These are phyloP conservation scores for Digitaria exilis DNA, from an alignment of 202 grass and related monocot genomes.

Conservation along the genomic window DNA sequence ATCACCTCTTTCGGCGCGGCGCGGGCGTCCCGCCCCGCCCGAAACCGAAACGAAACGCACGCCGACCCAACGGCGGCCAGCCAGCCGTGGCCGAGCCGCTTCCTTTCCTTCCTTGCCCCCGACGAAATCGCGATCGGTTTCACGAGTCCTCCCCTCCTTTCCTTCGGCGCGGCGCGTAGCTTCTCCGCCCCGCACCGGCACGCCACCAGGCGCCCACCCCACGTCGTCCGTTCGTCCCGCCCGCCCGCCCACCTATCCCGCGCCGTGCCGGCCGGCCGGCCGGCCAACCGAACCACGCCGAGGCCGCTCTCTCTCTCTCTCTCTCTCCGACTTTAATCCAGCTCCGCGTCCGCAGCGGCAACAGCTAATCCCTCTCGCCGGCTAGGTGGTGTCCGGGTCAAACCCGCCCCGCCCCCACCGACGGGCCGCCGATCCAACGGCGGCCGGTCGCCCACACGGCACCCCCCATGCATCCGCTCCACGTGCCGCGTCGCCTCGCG, in stretches of 20 bases:
- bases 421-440: constrained; percentile 51
- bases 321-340: constrained; percentile 7
- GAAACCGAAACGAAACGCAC: background rate
- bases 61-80: constrained; percentile 27
- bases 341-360: constrained; percentile 17
- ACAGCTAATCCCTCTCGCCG: constrained; percentile 26
- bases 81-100: too few species aligned
- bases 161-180: too few species aligned
- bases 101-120: too few species aligned
- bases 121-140: constrained; percentile 8
- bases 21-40: too few species aligned
- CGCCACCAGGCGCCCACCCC: background rate
- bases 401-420: constrained; percentile 43
- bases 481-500: constrained; percentile 54
- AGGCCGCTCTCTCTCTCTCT: background rate
- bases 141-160: constrained; percentile 18
- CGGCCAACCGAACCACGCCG: constrained; percentile 42
- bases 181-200: background rate
- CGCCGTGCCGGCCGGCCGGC: constrained; percentile 39
- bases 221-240: too few species aligned
- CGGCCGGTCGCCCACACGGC: constrained; percentile 38
- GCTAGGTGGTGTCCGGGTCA: constrained; percentile 42
- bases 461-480: constrained; percentile 48
- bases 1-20: constrained; percentile 31
- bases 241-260: constrained; percentile 28